phyloP scores from a whole-genome alignment of 768 basidiomycete species.

The Hydnum rufescens region DNA sequence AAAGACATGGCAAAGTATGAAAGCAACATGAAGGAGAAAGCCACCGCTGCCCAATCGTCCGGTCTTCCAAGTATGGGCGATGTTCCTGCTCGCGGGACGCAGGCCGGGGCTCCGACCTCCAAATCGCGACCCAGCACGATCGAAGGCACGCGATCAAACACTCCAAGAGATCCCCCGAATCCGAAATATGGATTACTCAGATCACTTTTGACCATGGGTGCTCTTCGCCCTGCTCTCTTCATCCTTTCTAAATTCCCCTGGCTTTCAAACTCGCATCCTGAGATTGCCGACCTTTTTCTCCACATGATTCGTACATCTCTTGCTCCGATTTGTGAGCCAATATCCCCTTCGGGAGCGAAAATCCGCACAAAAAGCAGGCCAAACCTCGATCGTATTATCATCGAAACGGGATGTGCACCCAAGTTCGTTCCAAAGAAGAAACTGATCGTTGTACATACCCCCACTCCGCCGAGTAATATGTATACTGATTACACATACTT shows the following conservation, averaged over 20 bases:
- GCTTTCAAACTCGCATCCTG: constrained; percentile 60
- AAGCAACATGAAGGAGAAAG: constrained; percentile 36
- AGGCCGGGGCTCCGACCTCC: constrained; percentile 17
- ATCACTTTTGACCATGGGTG: constrained; percentile 75
- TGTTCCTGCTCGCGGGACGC: constrained; percentile 23
- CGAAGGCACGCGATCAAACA: constrained; percentile 6
- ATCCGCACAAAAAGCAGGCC: constrained; percentile 30
- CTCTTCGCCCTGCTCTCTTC: constrained; percentile 52
- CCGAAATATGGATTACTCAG: constrained; percentile 64
- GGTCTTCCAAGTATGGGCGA: constrained; percentile 12
- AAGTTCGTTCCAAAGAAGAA: constrained; percentile 35
- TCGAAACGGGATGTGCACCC: constrained; percentile 31
- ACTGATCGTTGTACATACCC: constrained; percentile 54
- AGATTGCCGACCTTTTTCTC: constrained; percentile 73
- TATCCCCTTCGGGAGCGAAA: constrained; percentile 3
- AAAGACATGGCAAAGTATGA: constrained; percentile 43
- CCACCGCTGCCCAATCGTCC: constrained; percentile 30
- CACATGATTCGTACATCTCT: constrained; percentile 55
- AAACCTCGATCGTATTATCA: constrained; percentile 40
- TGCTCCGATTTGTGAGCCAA: constrained; percentile 34
- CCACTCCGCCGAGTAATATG: constrained; percentile 59
- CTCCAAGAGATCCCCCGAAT: constrained; percentile 31
- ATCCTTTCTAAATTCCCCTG: constrained; percentile 72
- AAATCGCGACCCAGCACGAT: constrained; percentile 11
- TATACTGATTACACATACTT: constrained; percentile 74